Base-by-base conservation (phyloP, 169 alveolate species). In the Cryptosporidium bovis region DNA sequence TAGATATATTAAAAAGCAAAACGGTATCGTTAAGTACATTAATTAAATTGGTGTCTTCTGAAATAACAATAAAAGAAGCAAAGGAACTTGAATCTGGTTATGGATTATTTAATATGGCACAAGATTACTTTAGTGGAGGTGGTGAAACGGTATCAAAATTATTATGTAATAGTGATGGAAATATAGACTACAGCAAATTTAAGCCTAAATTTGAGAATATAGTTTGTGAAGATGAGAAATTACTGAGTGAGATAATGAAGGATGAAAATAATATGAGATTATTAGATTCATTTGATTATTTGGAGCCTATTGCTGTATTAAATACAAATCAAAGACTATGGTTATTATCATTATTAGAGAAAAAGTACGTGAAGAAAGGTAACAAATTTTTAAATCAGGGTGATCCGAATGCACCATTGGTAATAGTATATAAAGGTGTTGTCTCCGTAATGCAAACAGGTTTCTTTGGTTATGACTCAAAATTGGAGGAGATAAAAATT, bases 61-160 rank as follows among this genome's bases (percentile, higher is more conserved):
- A 69, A 18, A 69, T 69, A 53, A 69, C 56, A 51, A 51, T 7
- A 3, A 69, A 69, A 69, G 67, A 69, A 33, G 83, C 83, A 18
- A 51, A 69, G 33, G 83, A 69, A 33, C 33, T 33, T 31, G 83
- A 69, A 34, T 53, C 68, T 34, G 58, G 67, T n/a, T 69, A 69
- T 53, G 55, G 83, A 5, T 55, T 69, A 44, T 69, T 69, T 53
- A 69, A 53, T 20, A 69, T 69, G 83, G 83, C 67, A 0, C 83
- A 69, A 16, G 83, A 69, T 69, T 69, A 69, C 51, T 69, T 69
- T 69, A 60, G 83, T n/a, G 56, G 83, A 8, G 83, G 67, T 27
- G 67, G 67, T 20, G 82, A 60, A 20, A n/a, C 67, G 12, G 67
- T 69, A 69, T 56, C 83, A 24, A 69, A 20, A 56, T 53, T 69